Conservation (phyloP, 148 eudicot species). For the Spergularia bocconei region DNA sequence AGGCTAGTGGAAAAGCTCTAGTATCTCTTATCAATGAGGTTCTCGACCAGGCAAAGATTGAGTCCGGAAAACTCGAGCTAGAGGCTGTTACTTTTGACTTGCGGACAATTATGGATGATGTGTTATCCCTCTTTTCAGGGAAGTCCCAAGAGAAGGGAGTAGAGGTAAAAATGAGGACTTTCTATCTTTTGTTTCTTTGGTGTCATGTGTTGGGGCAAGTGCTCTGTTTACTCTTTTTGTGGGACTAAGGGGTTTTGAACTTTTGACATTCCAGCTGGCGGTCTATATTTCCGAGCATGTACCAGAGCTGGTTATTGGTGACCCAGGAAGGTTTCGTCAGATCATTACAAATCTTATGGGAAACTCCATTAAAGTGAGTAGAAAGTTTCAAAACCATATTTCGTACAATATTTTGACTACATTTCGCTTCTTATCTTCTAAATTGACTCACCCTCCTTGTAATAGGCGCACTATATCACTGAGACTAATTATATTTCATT, state of each 20-base stretch:
- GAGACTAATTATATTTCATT: conserved; percentile 22
- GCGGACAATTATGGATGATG: conserved; percentile 82
- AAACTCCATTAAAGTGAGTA: conserved; percentile 93
- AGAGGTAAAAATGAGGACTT: conserved; percentile 53
- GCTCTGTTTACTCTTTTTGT: background rate
- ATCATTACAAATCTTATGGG: conserved; percentile 92
- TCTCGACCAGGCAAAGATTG: conserved; percentile 97
- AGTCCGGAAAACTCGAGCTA: conserved; percentile 90
- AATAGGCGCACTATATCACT: background rate
- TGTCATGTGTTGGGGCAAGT: background rate
- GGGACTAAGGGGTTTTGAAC: conserved; percentile 9
- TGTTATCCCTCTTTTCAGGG: conserved; percentile 85
- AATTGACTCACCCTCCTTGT: background rate
- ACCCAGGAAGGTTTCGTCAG: conserved; percentile 96
- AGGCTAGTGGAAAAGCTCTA: conserved; percentile 92
- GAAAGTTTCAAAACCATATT: background rate
- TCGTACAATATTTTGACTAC: background rate
- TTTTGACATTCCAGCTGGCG: conserved; percentile 57
- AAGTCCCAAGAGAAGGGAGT: conserved; percentile 94
- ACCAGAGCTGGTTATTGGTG: conserved; percentile 78
- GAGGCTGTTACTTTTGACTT: conserved; percentile 81
- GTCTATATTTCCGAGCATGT: conserved; percentile 78
- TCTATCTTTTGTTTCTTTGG: conserved; percentile 6
- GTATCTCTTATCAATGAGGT: conserved; percentile 95
- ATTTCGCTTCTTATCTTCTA: background rate